Evolutionary conservation across 306 rosid species (phyloP).

Genomic region (Vigna trinervia): DNA sequence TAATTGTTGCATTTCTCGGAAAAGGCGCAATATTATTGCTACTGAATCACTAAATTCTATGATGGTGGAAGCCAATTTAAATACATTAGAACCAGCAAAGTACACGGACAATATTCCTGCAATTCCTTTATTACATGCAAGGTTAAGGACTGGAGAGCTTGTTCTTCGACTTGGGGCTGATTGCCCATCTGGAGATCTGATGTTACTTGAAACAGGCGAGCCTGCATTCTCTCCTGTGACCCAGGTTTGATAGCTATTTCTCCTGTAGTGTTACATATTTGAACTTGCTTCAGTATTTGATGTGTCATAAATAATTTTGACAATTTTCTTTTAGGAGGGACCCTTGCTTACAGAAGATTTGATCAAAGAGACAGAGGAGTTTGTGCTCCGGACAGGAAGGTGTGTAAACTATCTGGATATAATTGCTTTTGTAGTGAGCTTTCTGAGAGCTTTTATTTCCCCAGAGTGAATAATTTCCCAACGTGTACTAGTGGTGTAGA

Average conservation of each 20-base stretch:
- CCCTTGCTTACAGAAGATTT: constrained; percentile 93
- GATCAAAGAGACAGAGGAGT: constrained; percentile 94
- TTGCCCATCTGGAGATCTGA: constrained; percentile 60
- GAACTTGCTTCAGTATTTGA: constrained; percentile 44
- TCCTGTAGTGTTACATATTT: constrained; percentile 17
- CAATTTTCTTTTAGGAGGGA: constrained; percentile 68
- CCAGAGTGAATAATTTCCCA: background rate
- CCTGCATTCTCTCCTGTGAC: constrained; percentile 83
- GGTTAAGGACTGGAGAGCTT: constrained; percentile 71
- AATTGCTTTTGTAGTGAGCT: background rate
- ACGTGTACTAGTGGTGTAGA: background rate
- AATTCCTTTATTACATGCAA: constrained; percentile 68
- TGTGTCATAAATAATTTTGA: constrained; percentile 21
- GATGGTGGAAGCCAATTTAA: constrained; percentile 63
- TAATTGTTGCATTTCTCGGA: constrained; percentile 91
- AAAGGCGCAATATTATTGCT: constrained; percentile 71
- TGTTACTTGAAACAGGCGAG: constrained; percentile 92
- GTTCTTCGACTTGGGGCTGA: constrained; percentile 89
- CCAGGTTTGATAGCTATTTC: constrained; percentile 69
- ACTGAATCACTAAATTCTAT: constrained; percentile 70
- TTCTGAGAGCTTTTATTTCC: background rate
- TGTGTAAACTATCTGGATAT: constrained; percentile 44
- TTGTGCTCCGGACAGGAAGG: constrained; percentile 98
- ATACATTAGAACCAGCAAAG: constrained; percentile 48
- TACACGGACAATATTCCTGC: constrained; percentile 44